Base-by-base conservation (phyloP, 2,329 filamentous ascomycete species). In the Tolypocladium cylindrosporum region DNA sequence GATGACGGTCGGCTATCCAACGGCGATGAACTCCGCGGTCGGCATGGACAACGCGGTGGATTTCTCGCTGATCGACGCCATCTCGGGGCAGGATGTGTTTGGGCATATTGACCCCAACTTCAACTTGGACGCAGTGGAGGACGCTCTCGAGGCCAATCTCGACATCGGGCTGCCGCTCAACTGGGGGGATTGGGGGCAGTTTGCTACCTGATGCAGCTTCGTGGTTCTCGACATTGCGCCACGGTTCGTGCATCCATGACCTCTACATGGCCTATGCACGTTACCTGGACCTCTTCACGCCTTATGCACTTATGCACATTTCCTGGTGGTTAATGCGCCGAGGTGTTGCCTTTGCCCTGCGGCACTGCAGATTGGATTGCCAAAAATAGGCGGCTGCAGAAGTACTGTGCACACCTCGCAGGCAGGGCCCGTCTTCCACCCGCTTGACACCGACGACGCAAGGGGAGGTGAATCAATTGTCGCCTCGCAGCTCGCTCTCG, bases 61-160 rank as follows among this genome's bases (percentile, higher is more conserved):
- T 59, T 75, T 75, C 56, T 74, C 72, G 0, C 63, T 75, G 16
- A 69, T 77, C 4, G 75, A 77, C 45, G 69, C 74, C 2, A 68
- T 77, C 34, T 75, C 75, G 1, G 78, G 79, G 1, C 69, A 81
- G n/a, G 79, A 83, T 51, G 70, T 83, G 1, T 82, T 82, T 62
- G 78, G 77, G 3, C 75, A 81, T 50, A 80, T 83, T 34, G 80
- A 81, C 54, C 80, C 80, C 2, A 79, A 69, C 54, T 83, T 83
- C 61, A 75, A 83, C 55, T 62, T 83, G 1, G 75, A 74, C 31
- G 79, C 79, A 0, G 77, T 82, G 31, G 80, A 83, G 61, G 79
- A 80, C 21, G 79, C 77, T 0, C 67, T 83, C 0, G 79, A 82
- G 58, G 78, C 79, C 0, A 82, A 82, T 56, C 68, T 83, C 3